Conservation (phyloP, 163 green algal species). For the Scenedesmus sp. region DNA sequence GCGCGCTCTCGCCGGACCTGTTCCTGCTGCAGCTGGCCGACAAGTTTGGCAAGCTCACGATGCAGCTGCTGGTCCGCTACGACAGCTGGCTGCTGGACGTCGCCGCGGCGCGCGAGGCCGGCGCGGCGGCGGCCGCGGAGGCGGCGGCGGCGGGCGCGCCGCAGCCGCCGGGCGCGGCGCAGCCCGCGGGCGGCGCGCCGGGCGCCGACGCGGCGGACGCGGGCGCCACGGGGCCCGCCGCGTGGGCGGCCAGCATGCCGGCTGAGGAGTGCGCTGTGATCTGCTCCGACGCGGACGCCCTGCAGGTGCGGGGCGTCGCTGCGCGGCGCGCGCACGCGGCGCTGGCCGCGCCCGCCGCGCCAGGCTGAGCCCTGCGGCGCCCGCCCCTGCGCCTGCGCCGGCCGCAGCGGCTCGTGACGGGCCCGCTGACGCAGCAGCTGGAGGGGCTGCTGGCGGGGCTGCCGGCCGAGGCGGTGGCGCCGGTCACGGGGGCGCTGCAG, state of each 20-base stretch:
- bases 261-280: constrained; percentile 27
- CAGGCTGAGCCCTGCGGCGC: not conserved
- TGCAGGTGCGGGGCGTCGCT: constrained; percentile 10
- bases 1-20: constrained; percentile 61
- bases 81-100: constrained; percentile 61
- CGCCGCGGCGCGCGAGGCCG: constrained; percentile 44
- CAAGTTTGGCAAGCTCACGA: constrained; percentile 80
- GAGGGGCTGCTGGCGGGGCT: not conserved
- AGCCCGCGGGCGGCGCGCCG: not conserved
- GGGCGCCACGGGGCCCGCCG: not conserved
- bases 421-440: constrained; percentile 11
- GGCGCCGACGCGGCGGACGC: not conserved
- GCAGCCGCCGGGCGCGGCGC: not conserved
- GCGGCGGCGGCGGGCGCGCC: constrained; percentile 13
- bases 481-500: not conserved
- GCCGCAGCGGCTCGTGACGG: not conserved
- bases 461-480: constrained; percentile 25
- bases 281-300: constrained; percentile 24
- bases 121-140: constrained; percentile 15
- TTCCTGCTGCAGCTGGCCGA: constrained; percentile 83
- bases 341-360: not conserved
- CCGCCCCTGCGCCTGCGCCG: not conserved
- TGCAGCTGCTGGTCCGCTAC: constrained; percentile 86
- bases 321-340: not conserved
- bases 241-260: not conserved